A percentile compares a stretch with the other conserved stretches of the same genome.
These are phyloP conservation scores for Barbarea vulgaris DNA, from an alignment of 345 rosid species.

Conservation along the genomic window DNA sequence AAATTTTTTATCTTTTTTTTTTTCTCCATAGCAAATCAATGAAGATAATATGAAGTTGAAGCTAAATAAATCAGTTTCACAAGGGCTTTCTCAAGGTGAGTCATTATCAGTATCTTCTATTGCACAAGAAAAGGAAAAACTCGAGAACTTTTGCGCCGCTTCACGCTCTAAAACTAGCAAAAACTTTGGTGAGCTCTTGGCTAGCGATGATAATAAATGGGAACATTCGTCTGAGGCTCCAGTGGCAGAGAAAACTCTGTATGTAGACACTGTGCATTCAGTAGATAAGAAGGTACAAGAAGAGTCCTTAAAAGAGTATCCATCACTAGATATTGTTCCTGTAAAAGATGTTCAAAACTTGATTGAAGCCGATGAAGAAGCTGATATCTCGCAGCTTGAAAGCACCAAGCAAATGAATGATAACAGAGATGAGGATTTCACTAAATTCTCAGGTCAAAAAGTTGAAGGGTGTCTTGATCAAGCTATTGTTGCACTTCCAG, in stretches of 20 bases:
- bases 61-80: conserved; percentile 41
- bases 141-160: conserved; percentile 28
- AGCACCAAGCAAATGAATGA: conserved; percentile 28
- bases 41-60: conserved; percentile 42
- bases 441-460: conserved; percentile 30
- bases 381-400: conserved; percentile 17
- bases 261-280: conserved; percentile 62
- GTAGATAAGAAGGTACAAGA: conserved; percentile 40
- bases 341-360: conserved; percentile 34
- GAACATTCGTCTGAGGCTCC: conserved; percentile 46
- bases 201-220: conserved; percentile 52
- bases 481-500: conserved; percentile 18
- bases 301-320: conserved; percentile 23
- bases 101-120: conserved; percentile 3
- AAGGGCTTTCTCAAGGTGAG: not conserved
- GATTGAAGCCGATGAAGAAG: conserved; percentile 29
- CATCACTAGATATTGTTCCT: conserved; percentile 35
- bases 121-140: conserved; percentile 23
- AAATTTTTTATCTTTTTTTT: not conserved
- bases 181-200: conserved; percentile 57
- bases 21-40: conserved; percentile 33
- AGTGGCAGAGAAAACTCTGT: conserved; percentile 71
- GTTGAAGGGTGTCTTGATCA: conserved; percentile 24
- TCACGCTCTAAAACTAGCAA: conserved; percentile 31
- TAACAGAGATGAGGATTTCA: conserved; percentile 28